phyloP scores from a whole-genome alignment of 495 filamentous ascomycete genomes.

The Penicillium egyptiacum region DNA sequence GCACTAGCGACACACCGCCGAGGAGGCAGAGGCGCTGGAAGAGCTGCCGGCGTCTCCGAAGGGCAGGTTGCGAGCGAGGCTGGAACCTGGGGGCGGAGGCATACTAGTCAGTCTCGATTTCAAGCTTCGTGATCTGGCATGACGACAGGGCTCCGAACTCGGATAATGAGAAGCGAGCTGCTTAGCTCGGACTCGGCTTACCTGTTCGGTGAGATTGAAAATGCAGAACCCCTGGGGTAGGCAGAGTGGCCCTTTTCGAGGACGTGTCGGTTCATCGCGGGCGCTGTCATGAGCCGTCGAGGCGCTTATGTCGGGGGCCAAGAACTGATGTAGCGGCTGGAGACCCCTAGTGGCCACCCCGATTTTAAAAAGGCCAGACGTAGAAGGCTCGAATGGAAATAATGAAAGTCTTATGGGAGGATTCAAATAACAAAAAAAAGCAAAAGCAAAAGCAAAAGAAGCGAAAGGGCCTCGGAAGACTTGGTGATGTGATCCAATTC shows the following conservation, averaged over 20 bases:
- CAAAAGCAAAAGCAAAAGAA: slow-evolving; percentile 2
- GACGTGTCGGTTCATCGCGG: slow-evolving; percentile 60
- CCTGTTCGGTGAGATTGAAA: slow-evolving; percentile 90
- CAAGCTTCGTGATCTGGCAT: slow-evolving; percentile 7
- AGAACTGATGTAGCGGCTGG: slow-evolving; percentile 10
- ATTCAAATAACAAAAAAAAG: not conserved
- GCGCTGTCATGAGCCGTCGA: slow-evolving; percentile 10
- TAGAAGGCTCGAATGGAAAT: not conserved
- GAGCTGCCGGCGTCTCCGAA: slow-evolving; percentile 72
- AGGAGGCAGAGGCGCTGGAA: slow-evolving; percentile 63
- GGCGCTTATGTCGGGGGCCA: slow-evolving; percentile 29
- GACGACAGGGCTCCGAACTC: slow-evolving; percentile 7
- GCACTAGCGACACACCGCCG: slow-evolving; percentile 53
- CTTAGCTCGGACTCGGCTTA: slow-evolving; percentile 36
- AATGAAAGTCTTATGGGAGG: not conserved
- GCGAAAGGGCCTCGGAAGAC: not conserved
- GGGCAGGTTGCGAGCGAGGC: slow-evolving; percentile 72
- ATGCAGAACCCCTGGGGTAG: slow-evolving; percentile 63
- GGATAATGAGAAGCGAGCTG: slow-evolving; percentile 10
- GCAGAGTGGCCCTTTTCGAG: slow-evolving; percentile 75
- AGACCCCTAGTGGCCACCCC: slow-evolving; percentile 7
- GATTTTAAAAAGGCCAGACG: not conserved
- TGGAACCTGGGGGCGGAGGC: slow-evolving; percentile 64
- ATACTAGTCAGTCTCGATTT: slow-evolving; percentile 11
- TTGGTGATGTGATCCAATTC: not conserved